These are phyloP conservation scores for Asterionellopsis glacialis DNA, from an alignment of 108 stramenopile species.

Conservation along the genomic window DNA sequence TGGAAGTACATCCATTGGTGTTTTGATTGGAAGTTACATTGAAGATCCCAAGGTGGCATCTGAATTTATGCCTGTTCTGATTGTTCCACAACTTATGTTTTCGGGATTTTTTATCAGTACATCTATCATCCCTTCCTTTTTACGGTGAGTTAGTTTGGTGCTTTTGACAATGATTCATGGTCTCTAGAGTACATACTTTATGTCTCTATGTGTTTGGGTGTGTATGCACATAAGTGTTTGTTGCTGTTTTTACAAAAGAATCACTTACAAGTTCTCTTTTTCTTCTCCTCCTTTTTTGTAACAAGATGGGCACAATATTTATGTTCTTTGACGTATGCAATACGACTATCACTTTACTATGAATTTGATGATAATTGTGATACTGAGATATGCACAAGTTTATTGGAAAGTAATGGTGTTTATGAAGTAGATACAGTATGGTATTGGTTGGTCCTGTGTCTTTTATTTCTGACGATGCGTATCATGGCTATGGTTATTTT, in stretches of 20 bases:
- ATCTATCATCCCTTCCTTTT: not conserved
- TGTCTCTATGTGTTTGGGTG: too few relatives aligned
- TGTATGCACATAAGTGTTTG: too few relatives aligned
- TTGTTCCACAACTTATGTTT: conserved; percentile 6
- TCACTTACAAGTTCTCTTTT: too few relatives aligned
- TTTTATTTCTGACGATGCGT: not conserved
- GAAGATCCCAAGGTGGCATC: not conserved
- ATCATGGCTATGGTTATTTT: not conserved
- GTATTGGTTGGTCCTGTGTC: not conserved
- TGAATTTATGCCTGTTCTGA: not conserved
- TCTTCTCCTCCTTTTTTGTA: too few relatives aligned
- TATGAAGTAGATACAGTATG: not conserved
- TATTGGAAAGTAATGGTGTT: conserved; percentile 3
- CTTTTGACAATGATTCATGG: too few relatives aligned
- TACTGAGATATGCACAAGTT: not conserved
- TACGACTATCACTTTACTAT: not conserved
- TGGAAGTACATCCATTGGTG: conserved; percentile 41
- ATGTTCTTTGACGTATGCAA: conserved; percentile 2
- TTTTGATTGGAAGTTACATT: conserved; percentile 12
- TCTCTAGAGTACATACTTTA: too few relatives aligned
- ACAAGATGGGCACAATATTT: conserved; percentile 4
- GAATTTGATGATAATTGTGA: not conserved
- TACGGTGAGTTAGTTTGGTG: too few relatives aligned
- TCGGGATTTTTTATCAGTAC: conserved; percentile 1
- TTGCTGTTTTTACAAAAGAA: too few relatives aligned